These are phyloP conservation scores for Globisporangium alternatum DNA, from an alignment of 352 stramenopile genomes.

Conservation along the genomic window DNA sequence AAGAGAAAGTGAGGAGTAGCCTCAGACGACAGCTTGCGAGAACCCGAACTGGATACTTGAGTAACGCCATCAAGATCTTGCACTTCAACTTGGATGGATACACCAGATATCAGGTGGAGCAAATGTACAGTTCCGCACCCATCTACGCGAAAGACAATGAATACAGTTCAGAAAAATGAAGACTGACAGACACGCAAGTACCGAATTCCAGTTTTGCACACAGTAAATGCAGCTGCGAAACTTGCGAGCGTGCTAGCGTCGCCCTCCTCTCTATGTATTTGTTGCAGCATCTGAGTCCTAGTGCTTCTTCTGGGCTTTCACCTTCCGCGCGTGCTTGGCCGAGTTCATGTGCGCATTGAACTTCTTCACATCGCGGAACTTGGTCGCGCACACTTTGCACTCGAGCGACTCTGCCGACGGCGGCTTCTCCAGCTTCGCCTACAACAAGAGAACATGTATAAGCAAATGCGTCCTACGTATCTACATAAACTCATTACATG, in stretches of 20 bases:
- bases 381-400: slow-evolving; percentile 54
- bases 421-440: slow-evolving; percentile 18
- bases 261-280: background rate
- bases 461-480: background rate
- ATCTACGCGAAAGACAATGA: background rate
- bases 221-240: background rate
- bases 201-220: background rate
- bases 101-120: background rate
- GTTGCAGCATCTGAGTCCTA: background rate
- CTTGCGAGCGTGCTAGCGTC: background rate
- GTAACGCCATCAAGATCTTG: slow-evolving; percentile 3
- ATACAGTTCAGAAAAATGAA: background rate
- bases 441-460: background rate
- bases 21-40: background rate
- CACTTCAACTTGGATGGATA: slow-evolving; percentile 6
- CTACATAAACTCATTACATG: background rate
- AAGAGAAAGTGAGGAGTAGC: background rate
- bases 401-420: slow-evolving; percentile 23
- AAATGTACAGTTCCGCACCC: slow-evolving; percentile 1
- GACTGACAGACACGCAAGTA: background rate
- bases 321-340: slow-evolving; percentile 74
- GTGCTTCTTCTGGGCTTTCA: slow-evolving; percentile 59
- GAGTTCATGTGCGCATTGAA: slow-evolving; percentile 88
- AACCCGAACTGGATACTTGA: background rate
- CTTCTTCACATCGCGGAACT: slow-evolving; percentile 70